A percentile compares a stretch with the other conserved stretches of the same genome.
phyloP scores from a whole-genome alignment of 805 yeast genomes.

The Zygotorulaspora danielsina region DNA sequence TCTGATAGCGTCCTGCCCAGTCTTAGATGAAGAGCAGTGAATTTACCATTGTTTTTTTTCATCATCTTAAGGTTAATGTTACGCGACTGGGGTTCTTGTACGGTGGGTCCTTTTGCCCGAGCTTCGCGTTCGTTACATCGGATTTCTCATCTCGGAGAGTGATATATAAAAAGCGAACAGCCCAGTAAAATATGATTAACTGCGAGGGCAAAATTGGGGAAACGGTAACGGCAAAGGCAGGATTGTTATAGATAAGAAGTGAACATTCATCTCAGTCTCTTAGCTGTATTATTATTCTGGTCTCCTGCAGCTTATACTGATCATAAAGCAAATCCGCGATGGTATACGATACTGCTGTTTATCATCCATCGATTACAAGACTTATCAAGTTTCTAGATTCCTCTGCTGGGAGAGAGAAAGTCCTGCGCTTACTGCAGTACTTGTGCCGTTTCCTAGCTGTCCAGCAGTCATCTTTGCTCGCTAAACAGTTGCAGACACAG shows the following conservation, averaged over 20 bases:
- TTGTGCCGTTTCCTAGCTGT: constrained; percentile 67
- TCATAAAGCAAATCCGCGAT: constrained; percentile 32
- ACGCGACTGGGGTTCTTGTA: neutral
- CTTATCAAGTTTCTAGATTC: constrained; percentile 60
- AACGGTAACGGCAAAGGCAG: too few relatives aligned
- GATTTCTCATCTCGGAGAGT: too few relatives aligned
- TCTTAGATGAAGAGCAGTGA: too few relatives aligned
- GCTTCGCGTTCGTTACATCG: too few relatives aligned
- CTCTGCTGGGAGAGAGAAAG: constrained; percentile 75
- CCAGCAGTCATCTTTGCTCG: constrained; percentile 49
- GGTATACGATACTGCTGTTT: constrained; percentile 65
- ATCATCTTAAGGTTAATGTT: neutral
- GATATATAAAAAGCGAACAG: too few relatives aligned
- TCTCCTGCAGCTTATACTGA: too few relatives aligned
- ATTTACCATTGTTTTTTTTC: too few relatives aligned
- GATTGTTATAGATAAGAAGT: too few relatives aligned
- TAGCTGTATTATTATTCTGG: neutral
- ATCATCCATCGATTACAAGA: constrained; percentile 68
- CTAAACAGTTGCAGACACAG: constrained; percentile 55
- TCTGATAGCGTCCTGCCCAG: too few relatives aligned
- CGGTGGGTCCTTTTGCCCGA: neutral
- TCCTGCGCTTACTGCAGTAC: constrained; percentile 75
- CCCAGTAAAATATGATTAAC: too few relatives aligned
- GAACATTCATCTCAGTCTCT: neutral
- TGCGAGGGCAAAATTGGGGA: too few relatives aligned